Percentiles rank a stretch among this genome's conserved stretches.
Evolutionary conservation across 2,329 filamentous ascomycete genomes (phyloP).

Genomic region (Dissoconium aciculare): DNA sequence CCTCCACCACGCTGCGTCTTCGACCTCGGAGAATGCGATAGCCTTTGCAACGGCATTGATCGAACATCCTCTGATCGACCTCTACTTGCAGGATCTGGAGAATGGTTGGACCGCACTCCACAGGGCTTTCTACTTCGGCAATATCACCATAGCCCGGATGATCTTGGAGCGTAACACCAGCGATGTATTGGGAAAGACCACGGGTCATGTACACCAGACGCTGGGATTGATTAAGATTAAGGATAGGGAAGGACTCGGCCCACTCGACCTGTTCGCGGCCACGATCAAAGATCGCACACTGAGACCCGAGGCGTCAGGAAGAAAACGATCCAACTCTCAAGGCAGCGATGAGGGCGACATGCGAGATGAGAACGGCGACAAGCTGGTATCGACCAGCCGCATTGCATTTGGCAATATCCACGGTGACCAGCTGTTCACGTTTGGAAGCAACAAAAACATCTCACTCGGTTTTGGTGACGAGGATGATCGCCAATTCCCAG

Average conservation of each 20-base stretch:
- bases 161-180: constrained; percentile 65
- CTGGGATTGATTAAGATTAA: constrained; percentile 84
- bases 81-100: constrained; percentile 76
- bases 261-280: constrained; percentile 80
- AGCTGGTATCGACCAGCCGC: background rate
- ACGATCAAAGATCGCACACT: constrained; percentile 70
- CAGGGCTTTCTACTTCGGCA: constrained; percentile 77
- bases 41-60: constrained; percentile 67
- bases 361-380: constrained; percentile 1
- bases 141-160: constrained; percentile 68
- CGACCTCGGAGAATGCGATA: constrained; percentile 50
- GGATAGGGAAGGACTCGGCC: constrained; percentile 85
- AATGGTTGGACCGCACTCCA: constrained; percentile 95
- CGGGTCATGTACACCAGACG: constrained; percentile 44
- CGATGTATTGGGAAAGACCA: constrained; percentile 48
- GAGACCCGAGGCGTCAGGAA: constrained; percentile 24
- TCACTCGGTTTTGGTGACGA: constrained; percentile 89
- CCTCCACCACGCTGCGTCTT: constrained; percentile 70
- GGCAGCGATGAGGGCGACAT: constrained; percentile 33
- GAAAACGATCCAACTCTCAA: constrained; percentile 20
- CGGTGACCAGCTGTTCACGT: constrained; percentile 81
- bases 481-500: constrained; percentile 85
- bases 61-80: constrained; percentile 66
- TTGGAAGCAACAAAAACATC: constrained; percentile 92
- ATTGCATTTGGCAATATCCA: constrained; percentile 27